Evolutionary conservation across 805 yeast genomes (phyloP).

Genomic region (Yarrowia osloensis): DNA sequence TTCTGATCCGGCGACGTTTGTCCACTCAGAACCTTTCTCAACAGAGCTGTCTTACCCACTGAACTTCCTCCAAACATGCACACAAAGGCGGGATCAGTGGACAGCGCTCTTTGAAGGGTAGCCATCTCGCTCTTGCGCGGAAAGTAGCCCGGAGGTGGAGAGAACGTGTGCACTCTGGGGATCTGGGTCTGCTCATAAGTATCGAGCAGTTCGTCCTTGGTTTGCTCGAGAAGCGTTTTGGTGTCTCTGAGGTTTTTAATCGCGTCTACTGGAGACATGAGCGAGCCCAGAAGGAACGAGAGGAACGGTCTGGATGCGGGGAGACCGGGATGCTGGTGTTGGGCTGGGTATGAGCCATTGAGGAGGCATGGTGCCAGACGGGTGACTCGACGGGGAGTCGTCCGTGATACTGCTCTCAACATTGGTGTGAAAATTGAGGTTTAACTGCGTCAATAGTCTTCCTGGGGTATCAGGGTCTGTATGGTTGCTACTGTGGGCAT

Average conservation of each 20-base stretch:
- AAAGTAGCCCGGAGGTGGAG: constrained; percentile 35
- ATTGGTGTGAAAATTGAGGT: not conserved
- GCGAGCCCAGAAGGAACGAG: constrained; percentile 27
- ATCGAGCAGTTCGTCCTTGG: constrained; percentile 34
- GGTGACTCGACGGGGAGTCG: not conserved
- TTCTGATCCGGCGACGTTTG: constrained; percentile 28
- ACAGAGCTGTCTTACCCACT: constrained; percentile 35
- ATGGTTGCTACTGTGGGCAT: constrained; percentile 12
- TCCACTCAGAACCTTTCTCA: constrained; percentile 34
- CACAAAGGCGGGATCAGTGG: constrained; percentile 34
- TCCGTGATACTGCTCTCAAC: constrained; percentile 15
- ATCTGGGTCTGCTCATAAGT: constrained; percentile 34
- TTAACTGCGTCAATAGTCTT: not conserved
- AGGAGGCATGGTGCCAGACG: not conserved
- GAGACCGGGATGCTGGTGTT: not conserved
- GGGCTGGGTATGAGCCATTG: not conserved
- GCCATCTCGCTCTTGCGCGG: constrained; percentile 31
- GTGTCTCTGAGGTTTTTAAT: constrained; percentile 35
- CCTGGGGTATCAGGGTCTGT: not conserved
- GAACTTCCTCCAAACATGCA: constrained; percentile 35
- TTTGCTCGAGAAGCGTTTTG: constrained; percentile 33
- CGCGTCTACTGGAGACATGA: constrained; percentile 34
- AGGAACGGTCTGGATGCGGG: constrained; percentile 31
- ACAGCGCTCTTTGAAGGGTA: constrained; percentile 27
- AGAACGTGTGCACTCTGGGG: constrained; percentile 34